A percentile compares a stretch with the other conserved stretches of the same genome.
Evolutionary conservation across 2,329 filamentous ascomycete genomes (phyloP).

Genomic region (Bipolaris zeicola): DNA sequence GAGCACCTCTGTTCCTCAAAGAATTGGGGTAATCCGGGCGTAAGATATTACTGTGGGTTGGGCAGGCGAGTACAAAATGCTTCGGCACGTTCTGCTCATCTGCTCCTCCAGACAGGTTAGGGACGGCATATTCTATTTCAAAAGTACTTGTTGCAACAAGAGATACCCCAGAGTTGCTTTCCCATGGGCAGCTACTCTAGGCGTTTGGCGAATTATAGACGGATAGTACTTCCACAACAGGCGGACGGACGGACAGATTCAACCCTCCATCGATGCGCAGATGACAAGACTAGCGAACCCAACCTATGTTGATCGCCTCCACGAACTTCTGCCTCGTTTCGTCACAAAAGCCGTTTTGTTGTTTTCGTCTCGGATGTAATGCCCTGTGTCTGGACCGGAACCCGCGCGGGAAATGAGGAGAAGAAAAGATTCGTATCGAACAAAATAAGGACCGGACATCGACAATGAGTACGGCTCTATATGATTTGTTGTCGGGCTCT

Average conservation of each 20-base stretch:
- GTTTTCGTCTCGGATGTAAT: not conserved
- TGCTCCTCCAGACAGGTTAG: constrained; percentile 7
- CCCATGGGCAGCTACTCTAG: not conserved
- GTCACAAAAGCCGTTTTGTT: not conserved
- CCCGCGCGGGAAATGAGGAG: constrained; percentile 4
- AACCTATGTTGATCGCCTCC: constrained; percentile 17
- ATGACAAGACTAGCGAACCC: constrained; percentile 8
- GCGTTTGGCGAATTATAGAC: constrained; percentile 14
- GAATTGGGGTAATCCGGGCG: not conserved
- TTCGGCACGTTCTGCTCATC: constrained; percentile 23
- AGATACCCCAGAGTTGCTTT: constrained; percentile 11
- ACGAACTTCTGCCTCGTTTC: not conserved
- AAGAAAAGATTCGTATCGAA: not conserved
- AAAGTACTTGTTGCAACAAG: constrained; percentile 4
- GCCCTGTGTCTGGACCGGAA: not conserved
- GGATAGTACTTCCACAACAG: not conserved
- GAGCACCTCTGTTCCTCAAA: not conserved
- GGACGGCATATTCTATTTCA: constrained; percentile 10
- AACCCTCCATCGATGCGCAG: constrained; percentile 13
- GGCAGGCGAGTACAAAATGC: constrained; percentile 19
- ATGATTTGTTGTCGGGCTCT: not conserved
- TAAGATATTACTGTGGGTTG: not conserved
- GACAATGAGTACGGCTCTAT: no score
- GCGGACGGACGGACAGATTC: constrained; percentile 6
- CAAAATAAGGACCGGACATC: not conserved